Evolutionary conservation across 179 eudicot genomes (phyloP).

Genomic region (Sideroxylon spinosum): DNA sequence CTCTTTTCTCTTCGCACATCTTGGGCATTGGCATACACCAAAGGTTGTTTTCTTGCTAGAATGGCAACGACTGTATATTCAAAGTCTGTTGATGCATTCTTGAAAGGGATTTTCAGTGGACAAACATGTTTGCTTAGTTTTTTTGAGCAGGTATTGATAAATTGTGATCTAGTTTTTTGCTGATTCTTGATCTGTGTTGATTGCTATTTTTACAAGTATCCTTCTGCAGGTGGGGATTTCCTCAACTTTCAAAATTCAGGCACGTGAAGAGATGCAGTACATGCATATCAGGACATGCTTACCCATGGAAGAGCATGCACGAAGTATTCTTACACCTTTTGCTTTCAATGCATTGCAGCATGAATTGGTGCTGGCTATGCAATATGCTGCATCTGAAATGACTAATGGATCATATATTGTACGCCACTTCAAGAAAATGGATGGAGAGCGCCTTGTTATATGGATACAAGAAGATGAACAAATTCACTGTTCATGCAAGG

Average conservation of each 20-base stretch:
- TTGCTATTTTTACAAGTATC: not conserved
- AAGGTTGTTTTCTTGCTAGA: conserved; percentile 37
- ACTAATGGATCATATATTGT: conserved; percentile 33
- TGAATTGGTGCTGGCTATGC: conserved; percentile 35
- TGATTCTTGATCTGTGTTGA: not conserved
- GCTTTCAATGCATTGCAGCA: conserved; percentile 40
- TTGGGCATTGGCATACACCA: conserved; percentile 42
- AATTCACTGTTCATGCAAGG: conserved; percentile 50
- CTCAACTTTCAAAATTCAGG: conserved; percentile 19
- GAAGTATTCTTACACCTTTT: conserved; percentile 35
- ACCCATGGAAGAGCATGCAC: conserved; percentile 49
- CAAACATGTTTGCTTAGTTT: conserved; percentile 32
- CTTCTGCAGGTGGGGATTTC: conserved; percentile 35
- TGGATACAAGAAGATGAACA: conserved; percentile 46
- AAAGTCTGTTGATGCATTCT: conserved; percentile 23
- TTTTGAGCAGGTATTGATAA: conserved; percentile 35
- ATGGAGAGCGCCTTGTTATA: conserved; percentile 35
- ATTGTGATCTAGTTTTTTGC: conserved; percentile 7
- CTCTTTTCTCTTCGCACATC: conserved; percentile 27
- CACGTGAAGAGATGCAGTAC: conserved; percentile 27
- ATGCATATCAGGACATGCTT: conserved; percentile 33
- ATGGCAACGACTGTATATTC: conserved; percentile 26
- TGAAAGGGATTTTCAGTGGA: conserved; percentile 30
- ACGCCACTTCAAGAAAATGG: conserved; percentile 45
- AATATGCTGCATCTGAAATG: conserved; percentile 38